These are phyloP conservation scores for Gossypium herbaceum DNA, from an alignment of 345 rosid genomes.

Conservation along the genomic window DNA sequence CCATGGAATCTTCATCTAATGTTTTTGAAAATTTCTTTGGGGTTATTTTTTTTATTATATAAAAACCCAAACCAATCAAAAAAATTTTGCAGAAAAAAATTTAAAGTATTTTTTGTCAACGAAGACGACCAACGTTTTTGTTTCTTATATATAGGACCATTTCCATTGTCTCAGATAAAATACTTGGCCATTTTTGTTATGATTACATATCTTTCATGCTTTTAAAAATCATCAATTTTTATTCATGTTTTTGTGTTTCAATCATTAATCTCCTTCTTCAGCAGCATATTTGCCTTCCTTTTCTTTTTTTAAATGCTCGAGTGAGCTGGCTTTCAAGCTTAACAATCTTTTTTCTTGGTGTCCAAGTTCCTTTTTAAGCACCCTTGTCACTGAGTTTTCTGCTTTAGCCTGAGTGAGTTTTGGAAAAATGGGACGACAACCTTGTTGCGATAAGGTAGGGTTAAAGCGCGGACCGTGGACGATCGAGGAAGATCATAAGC, in stretches of 20 bases:
- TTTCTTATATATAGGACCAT: slow-evolving; percentile 15
- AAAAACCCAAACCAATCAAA: slow-evolving; percentile 10
- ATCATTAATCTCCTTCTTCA: slow-evolving; percentile 34
- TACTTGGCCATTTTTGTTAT: slow-evolving; percentile 23
- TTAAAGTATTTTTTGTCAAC: slow-evolving; percentile 25
- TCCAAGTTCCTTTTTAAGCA: slow-evolving; percentile 24
- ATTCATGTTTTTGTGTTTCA: not conserved
- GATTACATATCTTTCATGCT: slow-evolving; percentile 10
- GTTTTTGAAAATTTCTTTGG: not conserved
- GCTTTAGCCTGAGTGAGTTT: not conserved
- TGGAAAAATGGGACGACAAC: slow-evolving; percentile 69
- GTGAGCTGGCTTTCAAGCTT: slow-evolving; percentile 35
- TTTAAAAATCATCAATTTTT: not conserved
- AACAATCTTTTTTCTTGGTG: slow-evolving; percentile 30
- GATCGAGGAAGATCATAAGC: slow-evolving; percentile 91
- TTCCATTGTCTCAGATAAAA: slow-evolving; percentile 26
- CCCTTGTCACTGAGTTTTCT: not conserved
- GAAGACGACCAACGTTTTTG: slow-evolving; percentile 36
- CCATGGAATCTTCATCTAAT: slow-evolving; percentile 29
- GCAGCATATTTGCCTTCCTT: slow-evolving; percentile 21
- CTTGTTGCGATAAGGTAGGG: slow-evolving; percentile 94
- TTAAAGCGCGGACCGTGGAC: slow-evolving; percentile 98
- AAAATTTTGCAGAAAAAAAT: not conserved
- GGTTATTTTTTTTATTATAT: not conserved
- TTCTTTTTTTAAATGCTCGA: slow-evolving; percentile 16